These are phyloP conservation scores for Penicillium verhagenii DNA, from an alignment of 495 filamentous ascomycete genomes.

Conservation along the genomic window DNA sequence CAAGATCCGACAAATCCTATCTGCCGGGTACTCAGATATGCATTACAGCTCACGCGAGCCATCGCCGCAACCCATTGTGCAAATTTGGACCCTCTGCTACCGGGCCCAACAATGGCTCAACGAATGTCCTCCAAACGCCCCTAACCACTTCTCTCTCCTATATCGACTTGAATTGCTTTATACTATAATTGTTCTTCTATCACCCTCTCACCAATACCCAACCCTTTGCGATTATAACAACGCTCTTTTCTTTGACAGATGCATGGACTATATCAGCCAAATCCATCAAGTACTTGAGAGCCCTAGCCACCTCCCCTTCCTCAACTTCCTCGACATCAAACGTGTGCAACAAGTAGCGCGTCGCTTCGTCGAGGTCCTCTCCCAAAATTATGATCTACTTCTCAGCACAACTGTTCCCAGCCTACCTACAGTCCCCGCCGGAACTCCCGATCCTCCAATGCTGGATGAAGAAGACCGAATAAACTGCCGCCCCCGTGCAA, in stretches of 20 bases:
- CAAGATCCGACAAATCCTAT: conserved; percentile 73
- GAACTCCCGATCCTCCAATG: conserved; percentile 36
- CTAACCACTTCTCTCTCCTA: conserved; percentile 59
- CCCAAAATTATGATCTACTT: conserved; percentile 34
- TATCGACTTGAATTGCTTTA: conserved; percentile 83
- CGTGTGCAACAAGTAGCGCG: conserved; percentile 38
- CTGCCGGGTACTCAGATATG: conserved; percentile 76
- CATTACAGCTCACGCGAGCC: conserved; percentile 68
- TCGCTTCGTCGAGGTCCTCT: conserved; percentile 32
- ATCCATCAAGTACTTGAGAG: conserved; percentile 41
- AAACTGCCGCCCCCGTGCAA: conserved; percentile 36
- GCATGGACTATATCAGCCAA: conserved; percentile 61
- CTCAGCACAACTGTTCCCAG: conserved; percentile 32
- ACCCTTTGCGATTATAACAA: conserved; percentile 64
- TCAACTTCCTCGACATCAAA: conserved; percentile 42
- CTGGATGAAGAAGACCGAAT: conserved; percentile 37
- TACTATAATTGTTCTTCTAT: conserved; percentile 78
- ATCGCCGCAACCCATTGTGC: conserved; percentile 56
- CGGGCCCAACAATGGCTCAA: conserved; percentile 67
- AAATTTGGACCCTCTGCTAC: conserved; percentile 62
- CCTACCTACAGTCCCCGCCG: conserved; percentile 33
- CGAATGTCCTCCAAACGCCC: conserved; percentile 55
- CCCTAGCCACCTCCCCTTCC: conserved; percentile 28
- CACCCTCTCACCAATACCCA: conserved; percentile 67
- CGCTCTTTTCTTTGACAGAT: conserved; percentile 77